phyloP scores from a whole-genome alignment of 2,329 filamentous ascomycete species.

The Paraphoma chrysanthemicola region DNA sequence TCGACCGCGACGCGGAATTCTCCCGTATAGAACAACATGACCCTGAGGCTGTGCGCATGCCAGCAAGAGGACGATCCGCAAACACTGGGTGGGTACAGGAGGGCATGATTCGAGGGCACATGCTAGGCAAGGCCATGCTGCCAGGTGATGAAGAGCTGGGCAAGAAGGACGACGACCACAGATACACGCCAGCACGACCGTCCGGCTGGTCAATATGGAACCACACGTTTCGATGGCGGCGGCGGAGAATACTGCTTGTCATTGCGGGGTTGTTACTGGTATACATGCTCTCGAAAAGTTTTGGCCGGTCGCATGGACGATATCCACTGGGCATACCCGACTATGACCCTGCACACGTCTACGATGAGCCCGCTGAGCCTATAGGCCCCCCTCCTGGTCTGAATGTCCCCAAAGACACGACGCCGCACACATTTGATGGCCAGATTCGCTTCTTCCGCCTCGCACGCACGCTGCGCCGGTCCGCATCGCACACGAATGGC shows the following conservation, averaged over 20 bases:
- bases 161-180: constrained; percentile 70
- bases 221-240: constrained; percentile 51
- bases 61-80: constrained; percentile 23
- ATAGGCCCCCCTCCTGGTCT: constrained; percentile 37
- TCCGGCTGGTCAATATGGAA: constrained; percentile 29
- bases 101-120: constrained; percentile 32
- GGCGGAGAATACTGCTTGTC: constrained; percentile 55
- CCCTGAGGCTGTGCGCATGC: constrained; percentile 31
- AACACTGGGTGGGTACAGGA: constrained; percentile 37
- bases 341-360: not conserved
- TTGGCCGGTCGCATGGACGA: not conserved
- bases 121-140: constrained; percentile 52
- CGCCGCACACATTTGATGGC: constrained; percentile 65
- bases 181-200: constrained; percentile 47
- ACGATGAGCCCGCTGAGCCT: constrained; percentile 28
- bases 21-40: constrained; percentile 28
- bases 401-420: constrained; percentile 19
- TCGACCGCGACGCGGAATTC: constrained; percentile 7
- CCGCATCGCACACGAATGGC: constrained; percentile 62
- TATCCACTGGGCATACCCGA: not conserved
- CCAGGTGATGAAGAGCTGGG: constrained; percentile 67
- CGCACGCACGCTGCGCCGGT: constrained; percentile 65
- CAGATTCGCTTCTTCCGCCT: constrained; percentile 73
- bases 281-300: constrained; percentile 66
- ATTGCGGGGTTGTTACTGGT: constrained; percentile 56